Evolutionary conservation across 352 stramenopile species (phyloP).

Genomic region (Pythium aristosporum): DNA sequence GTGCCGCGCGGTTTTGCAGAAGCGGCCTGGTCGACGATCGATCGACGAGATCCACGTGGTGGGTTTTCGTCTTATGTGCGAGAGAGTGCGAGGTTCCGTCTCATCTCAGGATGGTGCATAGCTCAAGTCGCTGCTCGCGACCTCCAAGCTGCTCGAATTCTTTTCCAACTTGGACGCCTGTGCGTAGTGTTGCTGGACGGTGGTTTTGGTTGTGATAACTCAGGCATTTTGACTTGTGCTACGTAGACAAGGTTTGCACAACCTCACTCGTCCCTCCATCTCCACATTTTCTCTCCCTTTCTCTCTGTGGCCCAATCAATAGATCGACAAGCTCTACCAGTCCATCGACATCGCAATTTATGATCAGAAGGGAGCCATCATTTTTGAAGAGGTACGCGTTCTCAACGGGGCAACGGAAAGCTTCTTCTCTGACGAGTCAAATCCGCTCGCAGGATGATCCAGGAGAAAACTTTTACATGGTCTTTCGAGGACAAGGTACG

Average conservation of each 20-base stretch:
- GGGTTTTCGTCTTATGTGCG: not conserved
- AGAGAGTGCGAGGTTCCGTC: not conserved
- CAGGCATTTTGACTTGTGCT: not conserved
- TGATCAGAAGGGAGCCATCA: constrained; percentile 41
- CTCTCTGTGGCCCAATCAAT: not conserved
- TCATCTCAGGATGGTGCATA: constrained; percentile 17
- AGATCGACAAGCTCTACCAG: constrained; percentile 80
- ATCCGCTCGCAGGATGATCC: constrained; percentile 47
- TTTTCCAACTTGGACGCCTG: constrained; percentile 79
- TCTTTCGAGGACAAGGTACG: constrained; percentile 72
- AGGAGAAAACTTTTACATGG: constrained; percentile 77
- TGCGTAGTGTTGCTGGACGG: constrained; percentile 28
- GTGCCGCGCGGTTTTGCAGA: constrained; percentile 57
- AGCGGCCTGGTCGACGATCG: constrained; percentile 48
- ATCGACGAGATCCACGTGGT: constrained; percentile 77
- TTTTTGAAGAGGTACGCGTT: constrained; percentile 51
- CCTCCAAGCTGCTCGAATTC: constrained; percentile 77
- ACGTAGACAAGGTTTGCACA: constrained; percentile 2
- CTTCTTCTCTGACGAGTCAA: not conserved
- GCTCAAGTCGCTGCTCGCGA: constrained; percentile 73
- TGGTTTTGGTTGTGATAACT: not conserved
- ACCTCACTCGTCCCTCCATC: not conserved
- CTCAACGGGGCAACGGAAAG: not conserved
- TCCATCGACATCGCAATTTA: constrained; percentile 54
- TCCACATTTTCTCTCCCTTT: not conserved